Evolutionary conservation across 2,329 filamentous ascomycete genomes (phyloP).

Genomic region (Hymenoscyphus occultus): DNA sequence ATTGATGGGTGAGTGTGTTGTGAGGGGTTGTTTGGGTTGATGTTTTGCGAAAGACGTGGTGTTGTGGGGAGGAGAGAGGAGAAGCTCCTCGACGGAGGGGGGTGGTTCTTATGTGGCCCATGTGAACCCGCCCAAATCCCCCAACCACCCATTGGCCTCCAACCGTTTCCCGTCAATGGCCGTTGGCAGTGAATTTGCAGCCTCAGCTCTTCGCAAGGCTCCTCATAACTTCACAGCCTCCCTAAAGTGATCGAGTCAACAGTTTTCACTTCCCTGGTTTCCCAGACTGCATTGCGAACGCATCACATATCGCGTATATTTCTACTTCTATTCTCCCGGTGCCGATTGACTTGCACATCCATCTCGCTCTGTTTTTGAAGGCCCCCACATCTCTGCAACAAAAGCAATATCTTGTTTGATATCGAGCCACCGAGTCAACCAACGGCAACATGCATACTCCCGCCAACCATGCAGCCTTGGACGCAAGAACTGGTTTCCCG

Average conservation of each 20-base stretch:
- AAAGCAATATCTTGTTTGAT: neutral
- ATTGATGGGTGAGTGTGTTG: neutral
- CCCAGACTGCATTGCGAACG: too few relatives aligned
- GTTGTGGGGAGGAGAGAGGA: neutral
- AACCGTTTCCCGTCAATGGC: neutral
- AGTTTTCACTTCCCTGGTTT: too few relatives aligned
- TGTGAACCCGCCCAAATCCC: neutral
- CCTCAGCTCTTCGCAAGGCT: neutral
- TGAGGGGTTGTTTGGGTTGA: neutral
- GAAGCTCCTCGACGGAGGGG: neutral
- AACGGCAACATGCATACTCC: neutral
- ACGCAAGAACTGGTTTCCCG: neutral
- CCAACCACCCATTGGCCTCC: neutral
- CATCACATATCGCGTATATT: too few relatives aligned
- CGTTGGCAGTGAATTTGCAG: neutral
- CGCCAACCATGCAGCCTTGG: neutral
- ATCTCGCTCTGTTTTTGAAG: neutral
- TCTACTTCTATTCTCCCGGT: too few relatives aligned
- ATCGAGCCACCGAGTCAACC: neutral
- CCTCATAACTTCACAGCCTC: neutral
- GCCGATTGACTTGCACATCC: too few relatives aligned
- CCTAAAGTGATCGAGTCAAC: neutral
- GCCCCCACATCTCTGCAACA: neutral
- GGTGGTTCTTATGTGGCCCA: neutral
- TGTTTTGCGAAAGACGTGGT: neutral